Conservation (phyloP, 805 yeast species). For the Yamadazyma philogaea region DNA sequence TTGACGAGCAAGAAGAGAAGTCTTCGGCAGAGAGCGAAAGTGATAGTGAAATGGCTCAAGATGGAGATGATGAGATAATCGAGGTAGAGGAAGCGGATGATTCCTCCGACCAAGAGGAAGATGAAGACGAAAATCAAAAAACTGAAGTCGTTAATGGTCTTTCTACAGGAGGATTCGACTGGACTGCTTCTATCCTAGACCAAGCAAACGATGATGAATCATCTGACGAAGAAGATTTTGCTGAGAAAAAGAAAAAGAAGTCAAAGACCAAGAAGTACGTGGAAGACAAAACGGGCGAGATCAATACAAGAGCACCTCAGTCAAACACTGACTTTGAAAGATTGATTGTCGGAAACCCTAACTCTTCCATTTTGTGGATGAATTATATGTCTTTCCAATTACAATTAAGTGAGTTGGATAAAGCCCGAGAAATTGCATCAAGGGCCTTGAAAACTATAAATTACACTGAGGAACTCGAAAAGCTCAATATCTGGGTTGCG, state of each 20-base stretch:
- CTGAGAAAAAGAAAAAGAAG: constrained; percentile 43
- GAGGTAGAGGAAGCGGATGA: constrained; percentile 32
- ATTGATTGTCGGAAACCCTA: constrained; percentile 84
- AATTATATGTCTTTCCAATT: constrained; percentile 97
- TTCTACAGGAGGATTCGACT: constrained; percentile 85
- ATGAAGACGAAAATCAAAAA: constrained; percentile 25
- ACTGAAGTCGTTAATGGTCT: constrained; percentile 46
- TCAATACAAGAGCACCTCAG: constrained; percentile 84
- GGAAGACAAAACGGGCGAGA: constrained; percentile 82
- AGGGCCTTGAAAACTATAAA: constrained; percentile 89
- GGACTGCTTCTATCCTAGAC: constrained; percentile 89
- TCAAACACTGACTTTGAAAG: constrained; percentile 91
- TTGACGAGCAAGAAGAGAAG: constrained; percentile 19
- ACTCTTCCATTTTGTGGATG: constrained; percentile 94
- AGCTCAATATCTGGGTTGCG: constrained; percentile 94
- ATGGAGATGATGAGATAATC: constrained; percentile 34
- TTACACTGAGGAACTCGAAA: constrained; percentile 89
- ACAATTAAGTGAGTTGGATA: constrained; percentile 89
- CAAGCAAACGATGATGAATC: constrained; percentile 60
- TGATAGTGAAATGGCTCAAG: constrained; percentile 23
- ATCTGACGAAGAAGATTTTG: constrained; percentile 53
- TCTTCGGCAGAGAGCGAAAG: constrained; percentile 22
- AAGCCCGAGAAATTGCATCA: constrained; percentile 89
- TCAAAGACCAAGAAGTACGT: constrained; percentile 49
- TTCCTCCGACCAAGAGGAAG: constrained; percentile 20